phyloP scores from a whole-genome alignment of 257 asterid genomes.

The Forsythia suspensa region DNA sequence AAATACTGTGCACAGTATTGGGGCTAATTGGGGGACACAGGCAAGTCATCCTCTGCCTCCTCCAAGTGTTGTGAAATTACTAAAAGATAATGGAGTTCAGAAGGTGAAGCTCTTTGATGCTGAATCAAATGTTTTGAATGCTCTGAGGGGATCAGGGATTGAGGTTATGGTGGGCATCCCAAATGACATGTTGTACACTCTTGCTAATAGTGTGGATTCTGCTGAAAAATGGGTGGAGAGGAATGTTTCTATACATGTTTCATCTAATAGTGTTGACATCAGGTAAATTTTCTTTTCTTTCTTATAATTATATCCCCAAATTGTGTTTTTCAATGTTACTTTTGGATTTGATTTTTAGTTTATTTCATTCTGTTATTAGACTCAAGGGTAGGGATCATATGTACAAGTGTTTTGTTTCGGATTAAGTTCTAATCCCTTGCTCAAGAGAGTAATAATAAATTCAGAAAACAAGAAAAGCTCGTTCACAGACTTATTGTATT shows the following conservation, averaged over 20 bases:
- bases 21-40: slow-evolving; percentile 95
- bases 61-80: slow-evolving; percentile 58
- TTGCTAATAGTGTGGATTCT: slow-evolving; percentile 64
- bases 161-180: slow-evolving; percentile 98
- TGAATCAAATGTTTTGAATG: slow-evolving; percentile 48
- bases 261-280: slow-evolving; percentile 76
- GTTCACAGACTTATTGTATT: background rate
- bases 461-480: background rate
- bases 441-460: no score
- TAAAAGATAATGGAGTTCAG: slow-evolving; percentile 76
- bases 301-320: no score
- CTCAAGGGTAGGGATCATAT: background rate
- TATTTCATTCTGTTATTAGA: background rate
- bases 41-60: slow-evolving; percentile 78
- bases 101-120: slow-evolving; percentile 93
- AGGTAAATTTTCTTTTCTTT: slow-evolving; percentile 39
- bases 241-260: slow-evolving; percentile 73
- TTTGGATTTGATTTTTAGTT: background rate
- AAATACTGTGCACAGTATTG: slow-evolving; percentile 53
- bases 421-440: background rate
- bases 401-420: background rate
- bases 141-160: slow-evolving; percentile 82
- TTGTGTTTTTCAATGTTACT: background rate
- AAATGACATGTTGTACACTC: slow-evolving; percentile 64
- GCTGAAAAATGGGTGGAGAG: slow-evolving; percentile 87